Percentiles rank a stretch among this genome's conserved stretches.
Conservation (phyloP, 2,329 filamentous ascomycete species). For the Xylariomycetidae sp. region DNA sequence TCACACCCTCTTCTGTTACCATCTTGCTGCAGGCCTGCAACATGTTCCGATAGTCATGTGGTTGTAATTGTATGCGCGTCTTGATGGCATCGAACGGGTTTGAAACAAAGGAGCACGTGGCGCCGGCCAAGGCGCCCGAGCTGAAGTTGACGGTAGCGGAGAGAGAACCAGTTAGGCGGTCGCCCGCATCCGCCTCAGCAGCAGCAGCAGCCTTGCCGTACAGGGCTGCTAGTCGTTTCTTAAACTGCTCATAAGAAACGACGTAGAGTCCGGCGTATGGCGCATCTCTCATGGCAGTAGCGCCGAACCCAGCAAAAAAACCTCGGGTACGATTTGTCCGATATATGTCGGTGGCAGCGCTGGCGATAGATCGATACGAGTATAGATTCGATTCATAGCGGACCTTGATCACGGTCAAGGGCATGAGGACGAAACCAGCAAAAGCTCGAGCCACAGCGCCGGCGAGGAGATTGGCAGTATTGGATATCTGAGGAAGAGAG, state of each 20-base stretch:
- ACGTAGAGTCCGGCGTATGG: constrained; percentile 96
- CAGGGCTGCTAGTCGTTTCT: constrained; percentile 52
- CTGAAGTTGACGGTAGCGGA: constrained; percentile 77
- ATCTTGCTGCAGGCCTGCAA: constrained; percentile 71
- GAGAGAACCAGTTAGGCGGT: constrained; percentile 31
- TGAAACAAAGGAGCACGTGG: constrained; percentile 78
- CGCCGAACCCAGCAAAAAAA: constrained; percentile 91
- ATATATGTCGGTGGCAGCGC: constrained; percentile 71
- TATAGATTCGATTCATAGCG: constrained; percentile 90
- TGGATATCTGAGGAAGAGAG: constrained; percentile 74
- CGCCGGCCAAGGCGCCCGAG: constrained; percentile 76
- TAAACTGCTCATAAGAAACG: constrained; percentile 84
- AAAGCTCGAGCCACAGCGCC: constrained; percentile 80
- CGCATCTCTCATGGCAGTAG: constrained; percentile 89
- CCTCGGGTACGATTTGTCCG: constrained; percentile 69
- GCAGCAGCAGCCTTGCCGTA: constrained; percentile 9
- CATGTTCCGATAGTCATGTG: constrained; percentile 77
- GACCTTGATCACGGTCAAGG: constrained; percentile 93
- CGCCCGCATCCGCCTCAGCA: constrained; percentile 3
- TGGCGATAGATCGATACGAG: constrained; percentile 69
- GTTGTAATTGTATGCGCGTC: constrained; percentile 88
- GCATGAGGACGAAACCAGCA: constrained; percentile 90
- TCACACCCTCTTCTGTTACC: constrained; percentile 73
- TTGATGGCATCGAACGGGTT: constrained; percentile 98
- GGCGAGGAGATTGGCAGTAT: constrained; percentile 78